Evolutionary conservation across 768 basidiomycete species (phyloP), one percentile per base, ranked within the genome.

Genomic region (Neoboletus magnificus): DNA sequence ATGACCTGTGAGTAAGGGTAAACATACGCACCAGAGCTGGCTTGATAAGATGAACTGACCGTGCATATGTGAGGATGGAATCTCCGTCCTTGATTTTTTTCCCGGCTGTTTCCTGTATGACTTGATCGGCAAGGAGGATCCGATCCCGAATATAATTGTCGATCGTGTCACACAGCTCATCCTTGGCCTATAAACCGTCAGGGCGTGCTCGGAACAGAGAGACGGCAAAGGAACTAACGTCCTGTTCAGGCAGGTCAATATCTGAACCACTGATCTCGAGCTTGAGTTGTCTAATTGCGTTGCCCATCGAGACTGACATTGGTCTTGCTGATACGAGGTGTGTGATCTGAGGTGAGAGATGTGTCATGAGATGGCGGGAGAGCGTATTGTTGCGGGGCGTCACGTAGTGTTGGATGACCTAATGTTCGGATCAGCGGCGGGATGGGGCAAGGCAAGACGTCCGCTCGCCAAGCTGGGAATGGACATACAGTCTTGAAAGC

Each of bases 71-170:
- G 41, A 99, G 77, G 50, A 99, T 85, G 32, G 91, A 86, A 73
- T 97, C 94, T 8, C 90, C 93, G 60, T 97, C 85, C 62, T 92
- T 91, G 66, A 99, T 98, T 76, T 98, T 98, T 65, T 86, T 90
- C 45, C 86, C 84, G 0, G 94, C 93, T 50, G 87, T 82, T 57
- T 89, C 85, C 67, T 91, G 86, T 46, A 99, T 98, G 50, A 98
- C 91, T 67, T 94, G 84, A 72, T 90, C 96, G 3, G 97, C 97
- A 43, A 91, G 79, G 58, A 91, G 86, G 62, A 99, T 97, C 43
- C 94, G 83, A 73, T 98, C 96, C 27, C 87, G 86, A 66, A 98
- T 91, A 69, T 96, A 99, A 54, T 86, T 84, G 67, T 96, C 93
- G 54, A 99, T 98, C 65, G 89, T 88, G 47, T 79, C 77, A 64